These are phyloP conservation scores for Dysphania ambrosioides DNA, from an alignment of 148 eudicot species.

Conservation along the genomic window DNA sequence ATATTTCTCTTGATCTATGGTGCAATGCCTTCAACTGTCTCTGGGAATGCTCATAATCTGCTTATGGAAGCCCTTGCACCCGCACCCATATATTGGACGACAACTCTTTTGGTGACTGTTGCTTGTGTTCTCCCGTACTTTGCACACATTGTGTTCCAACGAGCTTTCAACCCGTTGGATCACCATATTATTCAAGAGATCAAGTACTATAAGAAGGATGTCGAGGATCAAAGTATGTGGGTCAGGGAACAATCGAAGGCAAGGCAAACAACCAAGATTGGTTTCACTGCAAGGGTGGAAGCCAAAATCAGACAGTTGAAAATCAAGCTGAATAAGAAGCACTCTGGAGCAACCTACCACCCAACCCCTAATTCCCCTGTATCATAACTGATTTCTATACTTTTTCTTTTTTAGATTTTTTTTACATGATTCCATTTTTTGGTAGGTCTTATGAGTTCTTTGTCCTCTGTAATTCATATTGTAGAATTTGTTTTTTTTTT, in stretches of 20 bases:
- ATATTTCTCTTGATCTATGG: constrained; percentile 63
- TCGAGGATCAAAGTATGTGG: constrained; percentile 72
- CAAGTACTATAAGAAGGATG: constrained; percentile 70
- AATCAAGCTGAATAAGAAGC: constrained; percentile 54
- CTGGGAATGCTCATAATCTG: constrained; percentile 48
- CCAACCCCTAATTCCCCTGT: constrained; percentile 13
- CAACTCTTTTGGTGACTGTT: constrained; percentile 58
- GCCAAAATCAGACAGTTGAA: constrained; percentile 70
- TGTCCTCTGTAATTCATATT: constrained; percentile 7
- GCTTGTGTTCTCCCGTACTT: constrained; percentile 64
- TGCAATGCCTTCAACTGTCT: constrained; percentile 28
- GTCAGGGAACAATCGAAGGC: constrained; percentile 58
- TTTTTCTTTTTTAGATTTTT: constrained; percentile 12
- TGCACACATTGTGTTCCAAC: constrained; percentile 61
- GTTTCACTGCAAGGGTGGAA: constrained; percentile 71
- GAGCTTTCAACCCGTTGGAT: constrained; percentile 67
- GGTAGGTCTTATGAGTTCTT: constrained; percentile 13
- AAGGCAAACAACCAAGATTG: constrained; percentile 61
- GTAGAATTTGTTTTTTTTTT: constrained; percentile 28
- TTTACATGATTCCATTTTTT: constrained; percentile 17
- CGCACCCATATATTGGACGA: constrained; percentile 66
- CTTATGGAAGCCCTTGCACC: constrained; percentile 70
- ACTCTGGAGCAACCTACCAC: constrained; percentile 33
- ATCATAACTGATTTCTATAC: too few species aligned
- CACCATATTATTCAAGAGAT: constrained; percentile 91